phyloP scores from a whole-genome alignment of 1,284 basidiomycete genomes.

The Ceratobasidium papillatum region DNA sequence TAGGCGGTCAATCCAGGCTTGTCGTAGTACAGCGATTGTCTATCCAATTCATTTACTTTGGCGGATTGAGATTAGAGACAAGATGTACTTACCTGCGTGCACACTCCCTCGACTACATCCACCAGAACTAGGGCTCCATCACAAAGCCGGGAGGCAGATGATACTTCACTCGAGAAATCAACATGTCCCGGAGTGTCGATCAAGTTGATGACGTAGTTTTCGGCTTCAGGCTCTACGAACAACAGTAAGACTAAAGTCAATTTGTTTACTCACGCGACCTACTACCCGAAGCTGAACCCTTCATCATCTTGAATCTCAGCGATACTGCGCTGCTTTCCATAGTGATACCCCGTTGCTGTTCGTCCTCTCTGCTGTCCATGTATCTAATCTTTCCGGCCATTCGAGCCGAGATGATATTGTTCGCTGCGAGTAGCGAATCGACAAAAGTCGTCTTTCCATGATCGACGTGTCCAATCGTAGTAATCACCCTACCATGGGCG shows the following conservation, averaged over 20 bases:
- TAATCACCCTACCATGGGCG: constrained; percentile 56
- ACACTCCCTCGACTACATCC: constrained; percentile 98
- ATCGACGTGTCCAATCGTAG: constrained; percentile 85
- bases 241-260: neutral
- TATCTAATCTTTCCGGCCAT: constrained; percentile 98
- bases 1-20: constrained; percentile 92
- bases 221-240: constrained; percentile 16
- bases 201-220: constrained; percentile 87
- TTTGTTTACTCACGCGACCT: constrained; percentile 42
- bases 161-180: constrained; percentile 97
- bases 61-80: neutral
- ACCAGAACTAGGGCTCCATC: constrained; percentile 98
- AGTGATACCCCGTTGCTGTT: constrained; percentile 97
- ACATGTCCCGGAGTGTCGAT: constrained; percentile 99
- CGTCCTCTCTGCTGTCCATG: constrained; percentile 95
- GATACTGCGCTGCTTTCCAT: constrained; percentile 98
- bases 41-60: constrained; percentile 50
- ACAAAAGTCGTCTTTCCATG: constrained; percentile 96
- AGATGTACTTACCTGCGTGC: constrained; percentile 79
- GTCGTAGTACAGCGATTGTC: constrained; percentile 95
- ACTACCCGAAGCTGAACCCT: constrained; percentile 60
- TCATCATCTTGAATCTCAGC: constrained; percentile 78
- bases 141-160: constrained; percentile 90
- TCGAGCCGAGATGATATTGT: constrained; percentile 94
- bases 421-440: constrained; percentile 94